Evolutionary conservation across 1,139 yeast genomes (phyloP).

Genomic region (Eremothecium gossypii): DNA sequence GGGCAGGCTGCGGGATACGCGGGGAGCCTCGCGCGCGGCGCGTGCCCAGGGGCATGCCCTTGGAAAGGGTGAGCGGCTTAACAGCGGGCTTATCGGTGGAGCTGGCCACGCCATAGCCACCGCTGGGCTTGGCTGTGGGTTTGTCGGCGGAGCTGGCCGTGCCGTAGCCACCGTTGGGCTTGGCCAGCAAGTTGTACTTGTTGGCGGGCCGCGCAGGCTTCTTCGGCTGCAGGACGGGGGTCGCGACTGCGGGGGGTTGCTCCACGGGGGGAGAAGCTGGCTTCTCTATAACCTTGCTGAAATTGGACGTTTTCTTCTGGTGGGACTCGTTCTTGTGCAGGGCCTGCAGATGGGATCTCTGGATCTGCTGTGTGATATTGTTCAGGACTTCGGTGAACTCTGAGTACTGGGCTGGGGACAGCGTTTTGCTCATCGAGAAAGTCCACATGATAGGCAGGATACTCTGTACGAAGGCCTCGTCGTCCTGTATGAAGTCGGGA

Average conservation of each 20-base stretch:
- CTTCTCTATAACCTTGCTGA: slow-evolving; percentile 21
- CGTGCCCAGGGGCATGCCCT: too few species aligned
- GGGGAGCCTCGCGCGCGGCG: too few species aligned
- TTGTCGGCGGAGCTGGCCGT: too few species aligned
- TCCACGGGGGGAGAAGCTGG: slow-evolving; percentile 6
- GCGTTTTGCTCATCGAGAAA: slow-evolving; percentile 39
- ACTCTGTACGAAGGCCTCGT: slow-evolving; percentile 34
- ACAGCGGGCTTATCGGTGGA: too few species aligned
- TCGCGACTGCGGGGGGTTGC: slow-evolving; percentile 1
- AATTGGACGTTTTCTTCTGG: slow-evolving; percentile 15
- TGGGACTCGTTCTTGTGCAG: slow-evolving; percentile 10
- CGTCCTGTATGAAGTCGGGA: slow-evolving; percentile 34
- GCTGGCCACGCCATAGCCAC: too few species aligned
- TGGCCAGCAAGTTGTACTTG: too few species aligned
- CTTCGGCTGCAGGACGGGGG: slow-evolving; percentile 20
- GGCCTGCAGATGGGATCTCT: slow-evolving; percentile 28
- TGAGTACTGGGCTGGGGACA: slow-evolving; percentile 36
- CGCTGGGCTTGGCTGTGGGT: too few species aligned
- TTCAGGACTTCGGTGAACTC: slow-evolving; percentile 33
- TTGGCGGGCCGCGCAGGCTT: slow-evolving; percentile 6
- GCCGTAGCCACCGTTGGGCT: too few species aligned
- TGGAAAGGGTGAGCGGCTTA: too few species aligned
- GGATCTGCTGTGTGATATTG: slow-evolving; percentile 32
- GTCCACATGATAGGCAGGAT: slow-evolving; percentile 42
- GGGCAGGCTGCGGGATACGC: too few species aligned